These are phyloP conservation scores for Globisporangium takayamanum DNA, from an alignment of 352 stramenopile species.

Conservation along the genomic window DNA sequence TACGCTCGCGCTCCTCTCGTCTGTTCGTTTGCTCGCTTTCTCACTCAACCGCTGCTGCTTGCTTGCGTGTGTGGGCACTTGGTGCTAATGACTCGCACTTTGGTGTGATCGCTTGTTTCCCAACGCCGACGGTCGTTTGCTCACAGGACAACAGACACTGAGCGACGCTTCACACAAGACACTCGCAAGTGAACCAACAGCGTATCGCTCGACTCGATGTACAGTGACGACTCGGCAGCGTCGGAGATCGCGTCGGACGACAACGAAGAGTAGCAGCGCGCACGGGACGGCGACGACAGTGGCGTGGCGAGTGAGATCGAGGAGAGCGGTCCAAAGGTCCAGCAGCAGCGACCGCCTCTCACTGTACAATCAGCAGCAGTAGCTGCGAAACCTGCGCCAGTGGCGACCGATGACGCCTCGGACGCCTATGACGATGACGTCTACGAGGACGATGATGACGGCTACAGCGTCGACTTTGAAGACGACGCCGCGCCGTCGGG, in stretches of 20 bases:
- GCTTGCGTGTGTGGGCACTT: no score
- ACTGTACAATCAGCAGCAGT: no score
- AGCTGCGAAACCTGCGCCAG: conserved; percentile 8
- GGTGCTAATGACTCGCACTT: no score
- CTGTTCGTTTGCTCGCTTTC: no score
- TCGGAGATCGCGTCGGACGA: conserved; percentile 60
- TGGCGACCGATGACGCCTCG: conserved; percentile 9
- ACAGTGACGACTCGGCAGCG: conserved; percentile 67
- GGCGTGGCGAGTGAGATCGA: conserved; percentile 44
- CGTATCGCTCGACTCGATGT: conserved; percentile 23
- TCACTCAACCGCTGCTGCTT: background rate
- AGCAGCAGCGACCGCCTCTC: background rate
- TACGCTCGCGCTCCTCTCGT: conserved; percentile 16
- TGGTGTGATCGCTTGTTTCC: no score
- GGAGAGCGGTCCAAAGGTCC: conserved; percentile 24
- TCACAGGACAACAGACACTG: no score
- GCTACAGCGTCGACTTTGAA: conserved; percentile 74
- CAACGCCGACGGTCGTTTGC: no score
- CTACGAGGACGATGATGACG: conserved; percentile 44
- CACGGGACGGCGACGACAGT: conserved; percentile 27
- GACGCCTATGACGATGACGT: conserved; percentile 22
- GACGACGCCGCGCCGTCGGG: conserved; percentile 15
- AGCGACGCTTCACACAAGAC: no score
- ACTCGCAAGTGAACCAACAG: background rate
- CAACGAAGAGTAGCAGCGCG: conserved; percentile 13